phyloP scores from a whole-genome alignment of 306 rosid genomes.

The Geum urbanum region DNA sequence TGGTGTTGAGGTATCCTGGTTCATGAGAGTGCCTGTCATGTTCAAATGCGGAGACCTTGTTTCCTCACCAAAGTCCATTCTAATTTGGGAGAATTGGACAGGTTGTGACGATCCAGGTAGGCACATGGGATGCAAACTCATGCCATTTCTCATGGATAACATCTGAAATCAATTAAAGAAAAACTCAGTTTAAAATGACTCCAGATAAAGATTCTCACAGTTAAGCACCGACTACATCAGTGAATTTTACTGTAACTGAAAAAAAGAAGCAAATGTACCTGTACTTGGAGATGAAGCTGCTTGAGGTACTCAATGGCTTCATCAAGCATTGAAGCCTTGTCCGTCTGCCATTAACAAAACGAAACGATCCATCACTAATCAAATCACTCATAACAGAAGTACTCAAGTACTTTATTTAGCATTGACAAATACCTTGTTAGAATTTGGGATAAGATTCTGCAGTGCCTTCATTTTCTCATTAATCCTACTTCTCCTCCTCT shows the following conservation, averaged over 20 bases:
- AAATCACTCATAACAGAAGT: conserved; percentile 1
- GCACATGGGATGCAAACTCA: conserved; percentile 76
- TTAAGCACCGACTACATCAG: too few species aligned
- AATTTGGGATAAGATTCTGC: conserved; percentile 89
- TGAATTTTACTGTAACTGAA: background rate
- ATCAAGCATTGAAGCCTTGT: conserved; percentile 97
- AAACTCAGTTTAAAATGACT: background rate
- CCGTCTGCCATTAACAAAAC: conserved; percentile 53
- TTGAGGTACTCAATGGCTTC: conserved; percentile 96
- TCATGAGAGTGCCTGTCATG: conserved; percentile 39
- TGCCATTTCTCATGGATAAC: conserved; percentile 82
- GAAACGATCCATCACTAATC: conserved; percentile 8
- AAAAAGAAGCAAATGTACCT: conserved; percentile 38
- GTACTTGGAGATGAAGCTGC: conserved; percentile 99
- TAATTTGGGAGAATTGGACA: conserved; percentile 44
- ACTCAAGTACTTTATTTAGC: background rate
- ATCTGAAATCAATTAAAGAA: conserved; percentile 49
- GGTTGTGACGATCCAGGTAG: conserved; percentile 53
- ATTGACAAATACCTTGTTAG: conserved; percentile 59
- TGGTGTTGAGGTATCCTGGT: conserved; percentile 50
- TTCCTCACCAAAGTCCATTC: conserved; percentile 53
- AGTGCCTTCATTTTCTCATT: conserved; percentile 96
- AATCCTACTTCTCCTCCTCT: conserved; percentile 97
- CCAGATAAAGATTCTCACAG: too few species aligned
- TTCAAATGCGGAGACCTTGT: conserved; percentile 45